Evolutionary conservation across 2,329 filamentous ascomycete species (phyloP).

Genomic region (Fusarium illudens): DNA sequence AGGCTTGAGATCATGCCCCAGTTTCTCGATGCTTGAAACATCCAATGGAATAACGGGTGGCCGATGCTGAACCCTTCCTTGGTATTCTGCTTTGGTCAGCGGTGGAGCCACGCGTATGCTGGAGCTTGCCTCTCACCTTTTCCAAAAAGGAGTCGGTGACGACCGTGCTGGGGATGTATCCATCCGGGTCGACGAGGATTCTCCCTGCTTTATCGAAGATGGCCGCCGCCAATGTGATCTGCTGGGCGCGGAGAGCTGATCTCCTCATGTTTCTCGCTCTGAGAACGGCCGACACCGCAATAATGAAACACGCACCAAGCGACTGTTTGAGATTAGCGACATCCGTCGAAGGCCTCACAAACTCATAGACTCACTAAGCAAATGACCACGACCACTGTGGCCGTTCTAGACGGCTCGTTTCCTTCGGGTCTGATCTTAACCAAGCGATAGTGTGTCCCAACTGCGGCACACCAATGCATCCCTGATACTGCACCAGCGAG

Average conservation of each 20-base stretch:
- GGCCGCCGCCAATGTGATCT: constrained; percentile 67
- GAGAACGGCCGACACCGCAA: constrained; percentile 64
- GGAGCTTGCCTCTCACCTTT: constrained; percentile 53
- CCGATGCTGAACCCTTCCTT: constrained; percentile 79
- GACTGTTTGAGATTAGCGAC: constrained; percentile 55
- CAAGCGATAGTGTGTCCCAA: constrained; percentile 74
- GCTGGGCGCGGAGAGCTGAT: constrained; percentile 67
- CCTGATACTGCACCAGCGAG: constrained; percentile 80
- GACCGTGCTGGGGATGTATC: constrained; percentile 74
- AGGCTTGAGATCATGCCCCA: constrained; percentile 76
- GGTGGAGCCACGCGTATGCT: background rate
- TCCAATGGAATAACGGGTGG: constrained; percentile 87
- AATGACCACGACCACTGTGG: constrained; percentile 77
- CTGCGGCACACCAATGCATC: constrained; percentile 86
- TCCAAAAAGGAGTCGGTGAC: constrained; percentile 82
- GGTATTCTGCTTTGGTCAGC: constrained; percentile 48
- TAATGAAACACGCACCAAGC: constrained; percentile 66
- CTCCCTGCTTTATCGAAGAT: constrained; percentile 73
- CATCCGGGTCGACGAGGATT: constrained; percentile 74
- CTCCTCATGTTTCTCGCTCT: constrained; percentile 61
- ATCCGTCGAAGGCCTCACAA: too few relatives aligned
- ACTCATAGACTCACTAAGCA: constrained; percentile 63
- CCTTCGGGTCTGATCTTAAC: constrained; percentile 49
- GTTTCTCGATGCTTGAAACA: constrained; percentile 81
- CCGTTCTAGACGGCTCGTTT: constrained; percentile 63